Evolutionary conservation across 805 yeast genomes (phyloP).

Genomic region (Kuraishia floccosa): DNA sequence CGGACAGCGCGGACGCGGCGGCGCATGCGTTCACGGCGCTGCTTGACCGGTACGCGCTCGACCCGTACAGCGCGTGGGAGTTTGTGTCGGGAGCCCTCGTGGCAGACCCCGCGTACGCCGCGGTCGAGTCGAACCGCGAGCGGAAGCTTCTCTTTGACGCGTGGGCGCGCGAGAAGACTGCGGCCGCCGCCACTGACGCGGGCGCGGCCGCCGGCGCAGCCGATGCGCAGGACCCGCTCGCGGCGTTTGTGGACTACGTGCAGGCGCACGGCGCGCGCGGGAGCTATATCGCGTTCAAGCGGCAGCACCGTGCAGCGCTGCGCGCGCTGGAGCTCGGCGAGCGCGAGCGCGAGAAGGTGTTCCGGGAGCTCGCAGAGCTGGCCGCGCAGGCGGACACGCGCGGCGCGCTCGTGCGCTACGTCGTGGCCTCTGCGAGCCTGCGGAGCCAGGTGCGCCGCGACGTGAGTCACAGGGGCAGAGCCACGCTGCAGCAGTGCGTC

Average conservation of each 20-base stretch:
- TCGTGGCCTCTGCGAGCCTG: no score
- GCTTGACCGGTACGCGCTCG: background rate
- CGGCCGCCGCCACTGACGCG: background rate
- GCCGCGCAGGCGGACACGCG: no score
- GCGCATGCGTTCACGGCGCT: background rate
- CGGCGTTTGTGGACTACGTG: constrained; percentile 4
- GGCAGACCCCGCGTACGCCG: constrained; percentile 11
- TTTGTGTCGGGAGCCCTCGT: constrained; percentile 8
- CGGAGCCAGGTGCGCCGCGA: no score
- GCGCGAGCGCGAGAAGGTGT: constrained; percentile 7
- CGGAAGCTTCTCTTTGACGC: constrained; percentile 1
- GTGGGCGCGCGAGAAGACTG: constrained; percentile 1
- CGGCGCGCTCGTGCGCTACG: no score
- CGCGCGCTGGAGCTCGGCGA: constrained; percentile 6
- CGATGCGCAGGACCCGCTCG: background rate
- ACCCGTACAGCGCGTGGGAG: background rate
- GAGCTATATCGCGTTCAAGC: constrained; percentile 16
- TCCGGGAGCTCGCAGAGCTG: constrained; percentile 7
- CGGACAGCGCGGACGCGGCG: background rate
- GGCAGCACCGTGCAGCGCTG: constrained; percentile 9
- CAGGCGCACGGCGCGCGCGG: constrained; percentile 5
- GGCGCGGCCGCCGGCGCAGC: no score
- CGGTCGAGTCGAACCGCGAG: constrained; percentile 8
- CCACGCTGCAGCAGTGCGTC: no score
- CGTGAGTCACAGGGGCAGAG: no score